phyloP scores from a whole-genome alignment of 2,329 filamentous ascomycete species.

The Calonectria henricotiae region DNA sequence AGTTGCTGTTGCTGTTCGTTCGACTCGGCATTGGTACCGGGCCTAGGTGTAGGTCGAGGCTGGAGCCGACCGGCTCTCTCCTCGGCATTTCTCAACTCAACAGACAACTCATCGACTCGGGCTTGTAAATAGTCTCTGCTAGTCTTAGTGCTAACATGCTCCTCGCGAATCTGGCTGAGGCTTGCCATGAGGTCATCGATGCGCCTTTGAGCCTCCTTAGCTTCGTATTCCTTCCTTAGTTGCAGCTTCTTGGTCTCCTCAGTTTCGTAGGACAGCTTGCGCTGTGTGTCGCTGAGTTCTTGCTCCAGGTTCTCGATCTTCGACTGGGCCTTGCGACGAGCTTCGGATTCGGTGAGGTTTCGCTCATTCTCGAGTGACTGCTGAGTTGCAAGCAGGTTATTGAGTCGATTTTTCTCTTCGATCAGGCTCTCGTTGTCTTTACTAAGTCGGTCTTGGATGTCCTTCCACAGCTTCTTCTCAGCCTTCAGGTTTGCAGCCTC shows the following conservation, averaged over 20 bases:
- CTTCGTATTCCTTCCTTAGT: slow-evolving; percentile 91
- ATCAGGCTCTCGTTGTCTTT: slow-evolving; percentile 90
- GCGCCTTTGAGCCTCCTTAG: slow-evolving; percentile 88
- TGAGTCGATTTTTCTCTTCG: slow-evolving; percentile 88
- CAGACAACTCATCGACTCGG: slow-evolving; percentile 89
- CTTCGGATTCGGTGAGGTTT: slow-evolving; percentile 87
- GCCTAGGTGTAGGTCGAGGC: slow-evolving; percentile 80
- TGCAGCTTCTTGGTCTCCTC: slow-evolving; percentile 89
- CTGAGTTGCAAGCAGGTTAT: slow-evolving; percentile 85
- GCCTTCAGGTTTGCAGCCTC: slow-evolving; percentile 95
- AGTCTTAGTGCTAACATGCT: slow-evolving; percentile 89
- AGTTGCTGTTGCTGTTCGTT: slow-evolving; percentile 66
- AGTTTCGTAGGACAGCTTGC: slow-evolving; percentile 85
- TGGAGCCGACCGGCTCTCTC: slow-evolving; percentile 88
- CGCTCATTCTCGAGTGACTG: slow-evolving; percentile 95
- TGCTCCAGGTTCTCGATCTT: slow-evolving; percentile 85
- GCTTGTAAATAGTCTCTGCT: slow-evolving; percentile 90
- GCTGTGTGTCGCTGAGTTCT: slow-evolving; percentile 84
- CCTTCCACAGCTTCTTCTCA: slow-evolving; percentile 95
- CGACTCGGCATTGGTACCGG: slow-evolving; percentile 63
- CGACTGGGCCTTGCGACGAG: slow-evolving; percentile 82
- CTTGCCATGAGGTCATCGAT: slow-evolving; percentile 92
- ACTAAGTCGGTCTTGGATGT: slow-evolving; percentile 88
- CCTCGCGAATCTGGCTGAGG: slow-evolving; percentile 86
- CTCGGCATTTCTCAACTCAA: slow-evolving; percentile 90